Evolutionary conservation across 352 stramenopile genomes (phyloP), one percentile per base, ranked within the genome.

Genomic region (Phytopythium cucurbitacearum): DNA sequence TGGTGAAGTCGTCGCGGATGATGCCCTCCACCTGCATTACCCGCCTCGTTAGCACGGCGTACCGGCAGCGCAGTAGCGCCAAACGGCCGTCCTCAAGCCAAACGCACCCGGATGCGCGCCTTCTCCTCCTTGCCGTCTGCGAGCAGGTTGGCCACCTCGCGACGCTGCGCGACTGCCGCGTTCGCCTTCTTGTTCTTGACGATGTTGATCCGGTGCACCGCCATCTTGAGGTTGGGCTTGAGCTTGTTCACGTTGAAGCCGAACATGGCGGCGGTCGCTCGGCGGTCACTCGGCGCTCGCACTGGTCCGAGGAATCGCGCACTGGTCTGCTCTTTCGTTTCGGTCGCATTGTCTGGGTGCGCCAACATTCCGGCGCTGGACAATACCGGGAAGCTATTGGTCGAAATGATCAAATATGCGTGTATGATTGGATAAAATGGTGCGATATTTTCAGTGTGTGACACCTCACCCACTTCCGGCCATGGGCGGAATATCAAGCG

Each of bases 1-100:
- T 87, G 10, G 91, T 95, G 59, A 97, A 96, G 63, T 99, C 96
- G 43, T 98, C 93, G 10, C 92, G 85, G 64, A 99, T 98, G 28
- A 99, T 91, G 8, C 85, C 82, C 71, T 95, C 85, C 37, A 95
- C 84, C 84, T 94, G 55, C 11, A 45, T 10, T 11, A 47, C 12
- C n/a, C 47, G 5, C n/a, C 44, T 12, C 4, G 36, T 32, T 39
- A 61, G 9, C 42, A 54, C 9, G 15, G 12, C 51, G 32, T 44
- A 43, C 35, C n/a, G 7, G 36, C 34, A 40, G 11, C 5, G 15
- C 37, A 15, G 40, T n/a, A 55, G 41, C 7, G 13, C 4, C 6
- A 35, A 12, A 42, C 13, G 10, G 16, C 6, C 21, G 21, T 28
- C 21, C 21, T 28, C 21, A 28, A 28, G 21, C 21, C 54, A 0